Evolutionary conservation across 2,329 filamentous ascomycete genomes (phyloP).

Genomic region (Simplicillium aogashimaense): DNA sequence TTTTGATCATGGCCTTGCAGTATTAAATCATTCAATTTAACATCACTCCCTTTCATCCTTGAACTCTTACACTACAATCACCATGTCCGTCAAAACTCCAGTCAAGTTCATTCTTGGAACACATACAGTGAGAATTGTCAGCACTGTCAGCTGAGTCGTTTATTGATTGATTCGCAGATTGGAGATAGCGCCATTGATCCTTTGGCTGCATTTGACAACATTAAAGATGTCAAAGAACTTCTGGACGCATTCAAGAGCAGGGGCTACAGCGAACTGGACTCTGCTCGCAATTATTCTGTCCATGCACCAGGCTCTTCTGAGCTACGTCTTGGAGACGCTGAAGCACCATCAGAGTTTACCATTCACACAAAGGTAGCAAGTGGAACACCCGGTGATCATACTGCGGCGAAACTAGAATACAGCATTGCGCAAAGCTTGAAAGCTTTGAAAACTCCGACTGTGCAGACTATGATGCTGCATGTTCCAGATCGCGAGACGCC

Average conservation of each 20-base stretch:
- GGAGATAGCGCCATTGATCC: constrained; percentile 6
- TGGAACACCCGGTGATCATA: constrained; percentile 15
- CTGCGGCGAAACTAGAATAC: constrained; percentile 14
- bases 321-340: constrained; percentile 16
- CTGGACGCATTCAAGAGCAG: constrained; percentile 14
- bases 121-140: not conserved
- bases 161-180: constrained; percentile 4
- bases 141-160: not conserved
- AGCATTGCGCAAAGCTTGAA: constrained; percentile 21
- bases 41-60: no score
- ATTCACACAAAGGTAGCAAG: constrained; percentile 26
- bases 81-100: not conserved
- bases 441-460: constrained; percentile 12
- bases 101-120: not conserved
- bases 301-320: constrained; percentile 17
- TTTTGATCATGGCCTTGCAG: no score
- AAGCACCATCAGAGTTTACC: constrained; percentile 16
- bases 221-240: constrained; percentile 12
- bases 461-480: constrained; percentile 31
- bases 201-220: constrained; percentile 3
- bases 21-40: no score
- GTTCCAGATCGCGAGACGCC: constrained; percentile 31
- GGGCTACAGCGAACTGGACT: constrained; percentile 20
- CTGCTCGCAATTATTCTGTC: constrained; percentile 20
- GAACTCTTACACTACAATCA: no score